Evolutionary conservation across 192 early-diverging fungal genomes (phyloP), one percentile per base, ranked within the genome.

Genomic region (Cetraspora pellucida): DNA sequence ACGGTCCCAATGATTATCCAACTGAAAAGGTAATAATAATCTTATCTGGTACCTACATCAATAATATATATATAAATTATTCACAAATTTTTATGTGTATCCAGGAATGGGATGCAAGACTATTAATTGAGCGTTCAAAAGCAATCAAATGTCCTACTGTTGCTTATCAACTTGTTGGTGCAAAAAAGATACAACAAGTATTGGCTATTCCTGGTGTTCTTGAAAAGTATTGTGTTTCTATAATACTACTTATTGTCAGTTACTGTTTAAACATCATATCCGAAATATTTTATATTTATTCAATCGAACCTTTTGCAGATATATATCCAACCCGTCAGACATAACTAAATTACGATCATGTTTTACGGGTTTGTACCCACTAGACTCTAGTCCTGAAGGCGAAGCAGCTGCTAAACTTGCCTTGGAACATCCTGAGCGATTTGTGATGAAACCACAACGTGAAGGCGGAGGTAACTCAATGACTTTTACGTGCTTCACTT

Each of bases 161-260:
- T 23, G 92, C 94, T 3, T 96, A 97, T 69, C 97, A 99, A 67
- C 81, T 99, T 27, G 92, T 92, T 9, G 97, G 97, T n/a, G 87
- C 93, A 50, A 99, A 99, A 81, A 99, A 99, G 77, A 88, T 97
- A 10, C 97, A 99, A 79, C 96, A 99, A 79, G 92, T 97, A 10
- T 80, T 99, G 25, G 91, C 96, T 0, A 79, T 85, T 7, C 90
- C 95, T 0, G 92, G 93, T 28, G 81, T 91, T 47, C 78, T 99
- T 11, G 96, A 99, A 79, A 87, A 89, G 81, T 96, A 91, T 75
- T 64, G 19, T 21, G 5, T 19, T n/a, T n/a, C 50, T 54, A 19
- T 10, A 54, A 54, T 54, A 19, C 13, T 54, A 19, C 13, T 54
- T 4, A 54, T 54, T 54, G 13, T 54, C 5, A 4, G 5, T 54